Percentiles rank a stretch among this genome's conserved stretches.
phyloP scores from a whole-genome alignment of 441 rosid genomes.

The Aleurites moluccanus region DNA sequence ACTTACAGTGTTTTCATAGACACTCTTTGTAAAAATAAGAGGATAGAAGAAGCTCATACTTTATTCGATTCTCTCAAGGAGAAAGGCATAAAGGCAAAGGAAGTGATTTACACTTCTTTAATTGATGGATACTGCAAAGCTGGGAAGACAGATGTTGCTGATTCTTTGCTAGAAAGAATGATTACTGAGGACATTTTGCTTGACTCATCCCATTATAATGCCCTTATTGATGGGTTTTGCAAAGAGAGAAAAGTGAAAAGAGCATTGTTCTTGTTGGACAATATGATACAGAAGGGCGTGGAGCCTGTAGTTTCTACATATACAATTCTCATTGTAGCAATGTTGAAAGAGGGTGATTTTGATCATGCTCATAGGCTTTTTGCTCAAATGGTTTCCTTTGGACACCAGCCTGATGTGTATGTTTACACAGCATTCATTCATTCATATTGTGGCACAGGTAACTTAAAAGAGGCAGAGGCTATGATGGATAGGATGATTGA shows the following conservation, averaged over 20 bases:
- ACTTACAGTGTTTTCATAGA: slow-evolving; percentile 62
- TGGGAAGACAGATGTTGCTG: slow-evolving; percentile 52
- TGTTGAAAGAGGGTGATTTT: slow-evolving; percentile 63
- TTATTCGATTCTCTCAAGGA: slow-evolving; percentile 65
- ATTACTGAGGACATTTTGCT: slow-evolving; percentile 51
- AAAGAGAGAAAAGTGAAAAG: slow-evolving; percentile 46
- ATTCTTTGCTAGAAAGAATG: slow-evolving; percentile 55
- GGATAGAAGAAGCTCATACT: slow-evolving; percentile 57
- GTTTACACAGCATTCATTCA: slow-evolving; percentile 68
- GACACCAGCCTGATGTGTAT: slow-evolving; percentile 58
- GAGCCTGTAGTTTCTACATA: slow-evolving; percentile 53
- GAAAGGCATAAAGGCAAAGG: slow-evolving; percentile 60
- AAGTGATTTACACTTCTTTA: slow-evolving; percentile 69
- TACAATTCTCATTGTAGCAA: slow-evolving; percentile 55
- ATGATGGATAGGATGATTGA: slow-evolving; percentile 57
- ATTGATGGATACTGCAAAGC: slow-evolving; percentile 82
- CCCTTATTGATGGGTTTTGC: slow-evolving; percentile 69
- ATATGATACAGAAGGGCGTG: slow-evolving; percentile 50
- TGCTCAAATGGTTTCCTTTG: slow-evolving; percentile 49
- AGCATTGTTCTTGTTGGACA: slow-evolving; percentile 42
- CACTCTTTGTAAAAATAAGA: slow-evolving; percentile 55
- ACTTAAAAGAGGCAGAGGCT: slow-evolving; percentile 58
- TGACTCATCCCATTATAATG: slow-evolving; percentile 59
- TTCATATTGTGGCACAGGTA: slow-evolving; percentile 57
- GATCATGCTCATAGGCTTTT: slow-evolving; percentile 50